Percentiles rank a stretch among this genome's conserved stretches.
These are phyloP conservation scores for Fusarium phyllophilum DNA, from an alignment of 2,329 filamentous ascomycete species.

Conservation along the genomic window DNA sequence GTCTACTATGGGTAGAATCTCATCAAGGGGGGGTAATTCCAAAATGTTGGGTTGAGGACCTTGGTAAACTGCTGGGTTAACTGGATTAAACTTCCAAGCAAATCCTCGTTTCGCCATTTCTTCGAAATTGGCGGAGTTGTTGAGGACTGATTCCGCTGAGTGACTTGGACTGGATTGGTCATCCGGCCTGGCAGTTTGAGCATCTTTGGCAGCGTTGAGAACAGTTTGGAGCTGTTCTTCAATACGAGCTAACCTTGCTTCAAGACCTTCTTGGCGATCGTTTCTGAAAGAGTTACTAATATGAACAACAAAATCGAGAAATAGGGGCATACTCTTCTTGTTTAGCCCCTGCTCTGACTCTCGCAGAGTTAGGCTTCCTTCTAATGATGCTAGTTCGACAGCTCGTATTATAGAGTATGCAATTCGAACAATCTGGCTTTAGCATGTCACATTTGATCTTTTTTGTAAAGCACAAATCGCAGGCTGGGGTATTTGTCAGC, in stretches of 20 bases:
- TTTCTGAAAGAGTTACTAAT: neutral
- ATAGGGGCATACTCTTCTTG: constrained; percentile 23
- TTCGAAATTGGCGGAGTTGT: neutral
- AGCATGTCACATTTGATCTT: constrained; percentile 60
- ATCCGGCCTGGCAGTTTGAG: neutral
- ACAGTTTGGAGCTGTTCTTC: constrained; percentile 48
- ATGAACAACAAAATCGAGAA: neutral
- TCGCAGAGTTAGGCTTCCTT: constrained; percentile 39
- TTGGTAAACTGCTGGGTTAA: constrained; percentile 33
- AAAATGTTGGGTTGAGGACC: constrained; percentile 30
- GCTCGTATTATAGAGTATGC: constrained; percentile 53
- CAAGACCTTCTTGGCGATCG: constrained; percentile 18
- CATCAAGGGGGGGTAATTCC: constrained; percentile 47
- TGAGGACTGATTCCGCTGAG: neutral
- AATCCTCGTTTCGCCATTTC: neutral
- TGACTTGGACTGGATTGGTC: constrained; percentile 15
- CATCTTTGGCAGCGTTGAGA: constrained; percentile 38
- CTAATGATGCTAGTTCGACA: constrained; percentile 47
- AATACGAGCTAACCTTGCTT: constrained; percentile 46
- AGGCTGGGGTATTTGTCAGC: constrained; percentile 43
- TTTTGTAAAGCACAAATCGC: constrained; percentile 57
- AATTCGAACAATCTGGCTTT: constrained; percentile 57
- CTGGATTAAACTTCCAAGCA: constrained; percentile 38
- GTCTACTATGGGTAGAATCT: constrained; percentile 50
- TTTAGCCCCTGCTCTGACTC: constrained; percentile 15